Evolutionary conservation across 805 yeast genomes (phyloP).

Genomic region (Yamadazyma phyllophila): DNA sequence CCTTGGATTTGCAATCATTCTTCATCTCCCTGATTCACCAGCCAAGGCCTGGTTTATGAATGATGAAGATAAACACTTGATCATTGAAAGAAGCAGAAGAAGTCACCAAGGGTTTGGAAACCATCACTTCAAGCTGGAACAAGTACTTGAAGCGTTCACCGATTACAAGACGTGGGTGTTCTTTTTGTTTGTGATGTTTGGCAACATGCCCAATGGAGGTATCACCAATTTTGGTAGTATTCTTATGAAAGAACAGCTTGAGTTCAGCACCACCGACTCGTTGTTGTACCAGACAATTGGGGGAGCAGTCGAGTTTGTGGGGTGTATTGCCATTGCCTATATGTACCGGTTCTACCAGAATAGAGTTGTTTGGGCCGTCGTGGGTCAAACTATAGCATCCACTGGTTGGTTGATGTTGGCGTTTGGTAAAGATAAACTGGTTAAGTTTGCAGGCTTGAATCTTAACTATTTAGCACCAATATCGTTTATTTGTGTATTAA

Average conservation of each 20-base stretch:
- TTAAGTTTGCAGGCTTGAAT: constrained; percentile 13
- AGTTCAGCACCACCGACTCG: constrained; percentile 28
- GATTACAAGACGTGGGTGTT: constrained; percentile 36
- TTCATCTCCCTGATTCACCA: constrained; percentile 43
- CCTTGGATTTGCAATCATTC: constrained; percentile 44
- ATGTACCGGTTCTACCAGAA: constrained; percentile 24
- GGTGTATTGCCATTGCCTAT: constrained; percentile 30
- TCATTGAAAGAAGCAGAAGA: constrained; percentile 29
- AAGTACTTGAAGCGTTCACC: constrained; percentile 34
- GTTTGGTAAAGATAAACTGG: constrained; percentile 30
- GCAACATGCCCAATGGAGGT: constrained; percentile 39
- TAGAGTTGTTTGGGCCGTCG: constrained; percentile 25
- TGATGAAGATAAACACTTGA: constrained; percentile 31
- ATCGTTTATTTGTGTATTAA: constrained; percentile 27
- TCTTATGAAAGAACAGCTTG: constrained; percentile 24
- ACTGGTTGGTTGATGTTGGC: constrained; percentile 39
- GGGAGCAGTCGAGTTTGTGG: constrained; percentile 48
- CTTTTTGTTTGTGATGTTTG: constrained; percentile 24
- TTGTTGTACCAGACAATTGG: constrained; percentile 45
- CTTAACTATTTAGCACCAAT: constrained; percentile 22
- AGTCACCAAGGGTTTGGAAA: constrained; percentile 46
- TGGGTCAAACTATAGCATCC: constrained; percentile 22
- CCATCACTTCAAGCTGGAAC: constrained; percentile 34
- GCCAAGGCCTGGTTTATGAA: constrained; percentile 38
- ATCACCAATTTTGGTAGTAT: constrained; percentile 35